phyloP scores from a whole-genome alignment of 768 basidiomycete genomes.

The Scleroderma citrinum region DNA sequence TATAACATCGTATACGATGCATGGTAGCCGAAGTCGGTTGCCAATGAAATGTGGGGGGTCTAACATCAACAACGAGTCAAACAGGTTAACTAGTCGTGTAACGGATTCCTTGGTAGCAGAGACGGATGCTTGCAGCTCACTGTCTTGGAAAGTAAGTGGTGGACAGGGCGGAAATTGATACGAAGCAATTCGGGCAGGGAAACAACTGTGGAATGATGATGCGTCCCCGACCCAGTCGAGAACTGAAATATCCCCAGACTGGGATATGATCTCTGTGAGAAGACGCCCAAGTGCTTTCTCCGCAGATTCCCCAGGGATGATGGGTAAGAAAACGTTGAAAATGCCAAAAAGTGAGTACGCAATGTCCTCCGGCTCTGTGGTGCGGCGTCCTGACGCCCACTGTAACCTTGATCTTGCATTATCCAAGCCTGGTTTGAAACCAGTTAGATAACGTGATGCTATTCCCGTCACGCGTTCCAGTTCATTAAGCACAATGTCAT shows the following conservation, averaged over 20 bases:
- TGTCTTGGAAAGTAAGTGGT: background rate
- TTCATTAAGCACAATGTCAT: background rate
- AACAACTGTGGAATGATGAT: background rate
- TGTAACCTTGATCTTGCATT: background rate
- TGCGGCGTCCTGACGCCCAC: background rate
- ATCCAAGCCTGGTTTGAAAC: background rate
- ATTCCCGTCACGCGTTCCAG: background rate
- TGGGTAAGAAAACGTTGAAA: conserved; percentile 1
- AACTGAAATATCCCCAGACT: background rate
- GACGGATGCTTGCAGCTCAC: background rate
- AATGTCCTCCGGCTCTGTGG: background rate
- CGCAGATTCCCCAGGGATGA: conserved; percentile 1
- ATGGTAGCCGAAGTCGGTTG: background rate
- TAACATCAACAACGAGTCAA: background rate
- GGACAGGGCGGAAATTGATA: background rate
- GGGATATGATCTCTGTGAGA: background rate
- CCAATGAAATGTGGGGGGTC: background rate
- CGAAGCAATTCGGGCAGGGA: background rate
- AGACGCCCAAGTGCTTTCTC: background rate
- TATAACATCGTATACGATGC: background rate
- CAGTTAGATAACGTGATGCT: background rate
- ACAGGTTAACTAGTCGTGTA: background rate
- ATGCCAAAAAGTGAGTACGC: conserved; percentile 2
- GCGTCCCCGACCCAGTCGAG: background rate
- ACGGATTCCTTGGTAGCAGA: background rate